Percentiles rank a stretch among this genome's conserved stretches.
These are phyloP conservation scores for Scalesia atractyloides DNA, from an alignment of 129 eudicot genomes.

Conservation along the genomic window DNA sequence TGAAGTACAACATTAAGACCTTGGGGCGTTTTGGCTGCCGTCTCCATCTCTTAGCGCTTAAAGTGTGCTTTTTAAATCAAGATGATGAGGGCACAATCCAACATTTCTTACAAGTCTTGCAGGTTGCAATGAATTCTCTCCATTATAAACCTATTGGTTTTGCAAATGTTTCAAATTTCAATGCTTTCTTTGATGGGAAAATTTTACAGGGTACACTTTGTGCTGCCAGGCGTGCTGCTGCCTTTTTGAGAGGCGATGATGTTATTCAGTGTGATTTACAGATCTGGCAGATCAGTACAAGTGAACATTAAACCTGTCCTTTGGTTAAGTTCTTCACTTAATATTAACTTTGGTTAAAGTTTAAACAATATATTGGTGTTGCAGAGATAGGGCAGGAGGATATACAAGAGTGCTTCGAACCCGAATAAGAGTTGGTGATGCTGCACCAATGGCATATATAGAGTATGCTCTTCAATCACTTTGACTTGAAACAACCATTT, in stretches of 20 bases:
- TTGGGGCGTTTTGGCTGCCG: too few relatives aligned
- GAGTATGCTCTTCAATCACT: conserved; percentile 11
- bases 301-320: conserved; percentile 40
- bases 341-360: conserved; percentile 12
- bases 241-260: conserved; percentile 96
- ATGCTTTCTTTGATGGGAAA: not conserved
- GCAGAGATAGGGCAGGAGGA: conserved; percentile 96
- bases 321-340: conserved; percentile 4
- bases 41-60: too few relatives aligned
- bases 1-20: too few relatives aligned
- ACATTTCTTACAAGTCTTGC: too few relatives aligned
- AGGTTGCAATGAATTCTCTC: too few relatives aligned
- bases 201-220: conserved; percentile 73
- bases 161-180: not conserved
- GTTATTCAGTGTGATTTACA: conserved; percentile 86
- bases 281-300: conserved; percentile 93
- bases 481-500: too few relatives aligned
- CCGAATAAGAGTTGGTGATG: conserved; percentile 97
- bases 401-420: conserved; percentile 93
- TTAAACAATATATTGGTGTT: conserved; percentile 6
- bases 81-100: too few relatives aligned
- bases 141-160: too few relatives aligned
- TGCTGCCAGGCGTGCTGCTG: conserved; percentile 97
- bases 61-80: too few relatives aligned
- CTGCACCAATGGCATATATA: conserved; percentile 96